Evolutionary conservation across 2,329 filamentous ascomycete genomes (phyloP), one percentile per base, ranked within the genome.

Genomic region (Beauveria caledonica): DNA sequence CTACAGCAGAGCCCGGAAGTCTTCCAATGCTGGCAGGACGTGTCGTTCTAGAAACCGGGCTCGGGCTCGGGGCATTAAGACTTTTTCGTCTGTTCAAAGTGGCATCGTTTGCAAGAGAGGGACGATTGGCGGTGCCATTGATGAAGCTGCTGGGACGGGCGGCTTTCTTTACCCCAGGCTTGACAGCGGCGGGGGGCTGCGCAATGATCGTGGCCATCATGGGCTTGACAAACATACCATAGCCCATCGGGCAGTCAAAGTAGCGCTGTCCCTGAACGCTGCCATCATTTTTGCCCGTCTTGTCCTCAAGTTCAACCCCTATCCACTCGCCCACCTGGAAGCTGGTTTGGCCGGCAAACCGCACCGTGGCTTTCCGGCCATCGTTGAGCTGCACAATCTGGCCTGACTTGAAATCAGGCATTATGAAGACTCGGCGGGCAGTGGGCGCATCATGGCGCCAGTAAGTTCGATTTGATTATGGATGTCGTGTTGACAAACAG

Each of bases 221-320:
- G 33, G 90, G 86, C 64, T 90, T 84, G 60, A 97, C 83, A 69
- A 99, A 97, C 85, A 99, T 94, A 70, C 86, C 86, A 64, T 79
- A 79, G 45, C 79, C 90, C 84, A 82, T 87, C 74, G 71, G 81
- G 75, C 93, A 97, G 54, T 92, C 85, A 68, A 96, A 97, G 72
- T 97, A 97, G 21, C 90, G 81, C 70, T 90, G 84, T 63, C 91
- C 92, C 72, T 93, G 85, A 51, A 97, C 90, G 60, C 89, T 88
- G 65, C 93, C 93, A 80, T 97, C 91, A 68, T 97, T 97, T 78
- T 97, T 97, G 36, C 94, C 93, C 21, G 82, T 84, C 58, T 86
- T 79, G 51, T 90, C 88, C 57, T 91, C 86, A 60, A 97, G 83
- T 77, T 96, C 92, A 62, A 97, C 84, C 64, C 93, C 93, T 62